Conservation (phyloP, 2,329 filamentous ascomycete species). For the Didymella lethalis region DNA sequence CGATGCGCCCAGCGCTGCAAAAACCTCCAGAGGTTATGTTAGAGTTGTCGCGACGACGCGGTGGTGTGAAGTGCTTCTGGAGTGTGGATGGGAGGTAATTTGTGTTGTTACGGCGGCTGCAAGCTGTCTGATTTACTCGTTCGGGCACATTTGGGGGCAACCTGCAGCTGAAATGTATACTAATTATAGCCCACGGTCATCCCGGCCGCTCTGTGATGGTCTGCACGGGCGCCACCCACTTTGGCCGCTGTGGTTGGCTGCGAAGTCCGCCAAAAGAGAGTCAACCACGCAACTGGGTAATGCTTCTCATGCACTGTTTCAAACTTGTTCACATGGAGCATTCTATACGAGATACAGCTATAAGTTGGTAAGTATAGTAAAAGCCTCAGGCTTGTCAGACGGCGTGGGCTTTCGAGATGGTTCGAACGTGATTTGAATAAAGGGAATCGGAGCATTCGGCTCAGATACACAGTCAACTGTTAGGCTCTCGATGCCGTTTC, state of each 20-base stretch:
- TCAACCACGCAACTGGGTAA: slow-evolving; percentile 7
- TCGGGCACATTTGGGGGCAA: slow-evolving; percentile 20
- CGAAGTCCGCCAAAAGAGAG: slow-evolving; percentile 2
- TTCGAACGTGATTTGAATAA: background rate
- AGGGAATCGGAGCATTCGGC: background rate
- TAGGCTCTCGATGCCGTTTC: background rate
- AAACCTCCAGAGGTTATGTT: slow-evolving; percentile 9
- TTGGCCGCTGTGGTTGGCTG: slow-evolving; percentile 12
- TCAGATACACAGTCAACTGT: background rate
- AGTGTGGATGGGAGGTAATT: slow-evolving; percentile 19
- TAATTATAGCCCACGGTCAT: slow-evolving; percentile 20
- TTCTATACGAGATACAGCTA: background rate
- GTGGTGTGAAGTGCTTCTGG: slow-evolving; percentile 1
- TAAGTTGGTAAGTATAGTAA: background rate
- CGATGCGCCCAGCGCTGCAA: slow-evolving; percentile 37
- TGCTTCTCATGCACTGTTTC: slow-evolving; percentile 1
- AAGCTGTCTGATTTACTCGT: slow-evolving; percentile 19
- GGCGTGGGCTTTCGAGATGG: background rate
- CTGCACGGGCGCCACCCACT: slow-evolving; percentile 13
- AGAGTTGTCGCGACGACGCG: slow-evolving; percentile 9
- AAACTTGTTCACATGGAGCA: slow-evolving; percentile 1
- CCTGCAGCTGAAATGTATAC: slow-evolving; percentile 20
- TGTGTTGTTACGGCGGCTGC: slow-evolving; percentile 17
- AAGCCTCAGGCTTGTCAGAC: background rate
- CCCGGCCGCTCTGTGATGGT: slow-evolving; percentile 12